A percentile compares a stretch with the other conserved stretches of the same genome.
Conservation (phyloP, 1,284 basidiomycete genomes). For the Rhodotorula sp. region DNA sequence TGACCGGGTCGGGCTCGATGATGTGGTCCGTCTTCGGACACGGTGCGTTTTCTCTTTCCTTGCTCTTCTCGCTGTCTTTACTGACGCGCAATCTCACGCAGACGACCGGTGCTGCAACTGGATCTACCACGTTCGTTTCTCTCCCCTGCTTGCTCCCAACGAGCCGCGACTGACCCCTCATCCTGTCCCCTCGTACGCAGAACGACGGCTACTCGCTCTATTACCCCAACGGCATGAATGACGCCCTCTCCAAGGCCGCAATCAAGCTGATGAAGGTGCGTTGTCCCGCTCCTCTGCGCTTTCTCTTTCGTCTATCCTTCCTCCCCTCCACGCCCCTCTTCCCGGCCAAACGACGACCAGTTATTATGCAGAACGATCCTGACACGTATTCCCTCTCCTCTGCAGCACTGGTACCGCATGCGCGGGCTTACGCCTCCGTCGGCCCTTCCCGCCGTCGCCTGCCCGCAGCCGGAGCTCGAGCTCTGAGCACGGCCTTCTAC, state of each 20-base stretch:
- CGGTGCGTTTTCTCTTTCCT: constrained; percentile 9
- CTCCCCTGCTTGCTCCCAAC: neutral
- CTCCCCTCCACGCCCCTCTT: no score
- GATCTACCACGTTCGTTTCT: constrained; percentile 28
- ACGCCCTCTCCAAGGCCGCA: constrained; percentile 12
- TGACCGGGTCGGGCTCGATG: constrained; percentile 36
- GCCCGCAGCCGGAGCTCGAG: constrained; percentile 33
- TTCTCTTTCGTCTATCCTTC: no score
- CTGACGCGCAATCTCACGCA: neutral
- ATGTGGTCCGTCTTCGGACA: constrained; percentile 44
- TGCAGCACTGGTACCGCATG: constrained; percentile 40
- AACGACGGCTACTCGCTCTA: constrained; percentile 45
- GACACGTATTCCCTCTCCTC: no score
- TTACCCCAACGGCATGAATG: constrained; percentile 43
- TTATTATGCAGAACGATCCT: neutral
- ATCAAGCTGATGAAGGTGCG: constrained; percentile 36
- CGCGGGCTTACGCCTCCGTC: constrained; percentile 32
- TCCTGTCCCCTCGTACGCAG: constrained; percentile 7
- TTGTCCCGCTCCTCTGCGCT: no score
- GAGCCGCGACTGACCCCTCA: neutral
- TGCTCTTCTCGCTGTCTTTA: accelerated
- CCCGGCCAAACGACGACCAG: no score
- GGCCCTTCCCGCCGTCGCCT: constrained; percentile 39
- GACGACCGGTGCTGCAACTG: constrained; percentile 41
- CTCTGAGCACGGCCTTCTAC: neutral